A percentile compares a stretch with the other conserved stretches of the same genome.
phyloP scores from a whole-genome alignment of 2,329 filamentous ascomycete genomes.

The Ophiognomonia clavigignenti-juglandacearum region DNA sequence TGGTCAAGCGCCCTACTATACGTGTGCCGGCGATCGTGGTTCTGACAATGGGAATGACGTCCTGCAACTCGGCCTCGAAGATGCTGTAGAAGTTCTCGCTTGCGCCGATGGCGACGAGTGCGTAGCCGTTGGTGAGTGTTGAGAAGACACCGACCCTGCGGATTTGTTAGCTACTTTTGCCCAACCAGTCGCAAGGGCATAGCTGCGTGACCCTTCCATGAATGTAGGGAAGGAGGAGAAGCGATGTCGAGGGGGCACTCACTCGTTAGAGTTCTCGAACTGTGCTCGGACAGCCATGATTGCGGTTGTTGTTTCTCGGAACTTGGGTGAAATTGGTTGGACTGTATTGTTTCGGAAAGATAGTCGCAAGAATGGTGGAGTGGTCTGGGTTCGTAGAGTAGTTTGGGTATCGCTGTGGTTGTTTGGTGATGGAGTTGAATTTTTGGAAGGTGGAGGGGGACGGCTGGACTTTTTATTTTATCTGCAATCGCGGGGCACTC shows the following conservation, averaged over 20 bases:
- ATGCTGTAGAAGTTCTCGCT: constrained; percentile 99
- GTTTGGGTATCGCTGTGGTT: constrained; percentile 7
- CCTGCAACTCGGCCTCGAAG: constrained; percentile 96
- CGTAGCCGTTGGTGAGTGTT: constrained; percentile 95
- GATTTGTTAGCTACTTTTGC: constrained; percentile 10
- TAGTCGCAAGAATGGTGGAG: neutral
- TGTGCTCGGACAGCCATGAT: constrained; percentile 66
- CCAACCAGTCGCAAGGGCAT: constrained; percentile 6
- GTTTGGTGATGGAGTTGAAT: constrained; percentile 11
- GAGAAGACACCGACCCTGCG: constrained; percentile 90
- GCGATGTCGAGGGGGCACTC: constrained; percentile 31
- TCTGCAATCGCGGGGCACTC: constrained; percentile 16
- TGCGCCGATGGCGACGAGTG: constrained; percentile 86
- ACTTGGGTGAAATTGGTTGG: neutral
- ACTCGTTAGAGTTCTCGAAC: constrained; percentile 92
- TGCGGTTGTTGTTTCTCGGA: constrained; percentile 16
- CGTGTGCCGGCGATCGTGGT: constrained; percentile 94
- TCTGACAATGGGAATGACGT: constrained; percentile 94
- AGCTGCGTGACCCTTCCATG: constrained; percentile 1
- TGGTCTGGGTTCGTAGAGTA: neutral
- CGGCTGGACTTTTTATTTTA: constrained; percentile 9
- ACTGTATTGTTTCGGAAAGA: neutral
- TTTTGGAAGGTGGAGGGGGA: constrained; percentile 15
- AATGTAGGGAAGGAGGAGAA: constrained; percentile 9
- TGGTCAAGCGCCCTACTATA: constrained; percentile 92